Evolutionary conservation across 768 basidiomycete species (phyloP).

Genomic region (Aureoboletus auriporus): DNA sequence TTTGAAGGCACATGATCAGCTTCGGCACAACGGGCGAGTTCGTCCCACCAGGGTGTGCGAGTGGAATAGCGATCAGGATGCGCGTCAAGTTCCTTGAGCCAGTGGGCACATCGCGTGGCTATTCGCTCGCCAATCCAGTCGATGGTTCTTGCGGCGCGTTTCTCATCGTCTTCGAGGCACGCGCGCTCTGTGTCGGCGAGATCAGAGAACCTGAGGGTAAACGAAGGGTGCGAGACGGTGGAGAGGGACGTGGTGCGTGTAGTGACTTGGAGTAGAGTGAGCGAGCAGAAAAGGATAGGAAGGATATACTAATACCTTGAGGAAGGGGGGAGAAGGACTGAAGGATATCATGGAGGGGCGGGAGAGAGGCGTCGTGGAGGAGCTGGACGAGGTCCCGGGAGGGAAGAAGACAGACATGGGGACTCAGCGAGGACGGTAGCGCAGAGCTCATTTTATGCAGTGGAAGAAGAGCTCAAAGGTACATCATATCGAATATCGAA

Average conservation of each 20-base stretch:
- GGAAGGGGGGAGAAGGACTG: conserved; percentile 84
- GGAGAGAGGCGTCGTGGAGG: conserved; percentile 54
- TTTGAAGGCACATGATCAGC: conserved; percentile 72
- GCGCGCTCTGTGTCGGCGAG: conserved; percentile 67
- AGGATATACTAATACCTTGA: conserved; percentile 48
- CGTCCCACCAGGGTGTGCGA: conserved; percentile 85
- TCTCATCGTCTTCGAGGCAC: conserved; percentile 74
- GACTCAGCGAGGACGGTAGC: conserved; percentile 73
- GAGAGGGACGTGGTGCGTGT: conserved; percentile 72
- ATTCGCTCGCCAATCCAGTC: conserved; percentile 85
- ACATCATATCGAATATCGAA: conserved; percentile 1
- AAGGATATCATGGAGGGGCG: conserved; percentile 66
- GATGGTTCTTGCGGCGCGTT: conserved; percentile 73
- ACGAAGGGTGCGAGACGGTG: conserved; percentile 67
- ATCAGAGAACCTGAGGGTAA: conserved; percentile 76
- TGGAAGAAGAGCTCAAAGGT: no score
- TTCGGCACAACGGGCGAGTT: conserved; percentile 70
- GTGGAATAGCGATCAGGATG: conserved; percentile 35
- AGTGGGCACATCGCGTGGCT: conserved; percentile 54
- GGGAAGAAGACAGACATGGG: conserved; percentile 71
- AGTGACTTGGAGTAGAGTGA: conserved; percentile 49
- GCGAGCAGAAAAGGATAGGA: not conserved
- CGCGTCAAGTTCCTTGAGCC: conserved; percentile 66
- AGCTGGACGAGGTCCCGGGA: conserved; percentile 68
- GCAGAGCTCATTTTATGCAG: conserved; percentile 41